phyloP scores from a whole-genome alignment of 805 yeast species.

The Cyberlindnera meyerae region DNA sequence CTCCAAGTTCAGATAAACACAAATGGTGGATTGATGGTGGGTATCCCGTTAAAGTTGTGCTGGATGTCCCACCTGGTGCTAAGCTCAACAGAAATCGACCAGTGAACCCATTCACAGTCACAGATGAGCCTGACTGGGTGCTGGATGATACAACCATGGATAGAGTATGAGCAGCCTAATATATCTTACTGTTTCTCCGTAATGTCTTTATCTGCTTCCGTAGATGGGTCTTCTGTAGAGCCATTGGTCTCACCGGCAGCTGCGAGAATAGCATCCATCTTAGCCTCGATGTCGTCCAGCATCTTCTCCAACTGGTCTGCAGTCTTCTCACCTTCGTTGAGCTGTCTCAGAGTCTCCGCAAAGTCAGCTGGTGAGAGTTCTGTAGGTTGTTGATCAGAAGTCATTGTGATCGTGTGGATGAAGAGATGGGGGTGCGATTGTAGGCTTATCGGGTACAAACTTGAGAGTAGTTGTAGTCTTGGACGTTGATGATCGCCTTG shows the following conservation, averaged over 20 bases:
- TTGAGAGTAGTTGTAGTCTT: too few relatives aligned
- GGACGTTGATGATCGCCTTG: too few relatives aligned
- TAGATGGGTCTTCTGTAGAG: slow-evolving; percentile 15
- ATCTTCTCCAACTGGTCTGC: slow-evolving; percentile 57
- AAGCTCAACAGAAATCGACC: slow-evolving; percentile 67
- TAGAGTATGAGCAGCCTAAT: neutral
- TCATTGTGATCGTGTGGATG: too few relatives aligned
- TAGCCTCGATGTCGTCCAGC: slow-evolving; percentile 60
- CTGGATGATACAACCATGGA: neutral
- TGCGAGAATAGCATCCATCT: slow-evolving; percentile 51
- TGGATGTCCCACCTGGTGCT: slow-evolving; percentile 35
- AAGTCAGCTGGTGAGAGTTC: slow-evolving; percentile 24
- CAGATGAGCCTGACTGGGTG: slow-evolving; percentile 31
- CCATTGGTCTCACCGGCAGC: slow-evolving; percentile 35
- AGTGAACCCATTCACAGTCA: slow-evolving; percentile 64
- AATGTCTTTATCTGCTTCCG: neutral
- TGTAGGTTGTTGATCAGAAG: too few relatives aligned
- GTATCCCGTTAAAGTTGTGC: slow-evolving; percentile 46
- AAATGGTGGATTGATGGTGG: slow-evolving; percentile 95
- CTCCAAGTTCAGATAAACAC: slow-evolving; percentile 76
- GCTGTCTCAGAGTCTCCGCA: slow-evolving; percentile 48
- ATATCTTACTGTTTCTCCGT: neutral
- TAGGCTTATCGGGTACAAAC: too few relatives aligned
- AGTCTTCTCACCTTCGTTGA: slow-evolving; percentile 65
- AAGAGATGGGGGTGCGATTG: too few relatives aligned